Percentiles rank a stretch among this genome's conserved stretches.
Evolutionary conservation across 768 basidiomycete genomes (phyloP).

Genomic region (Kwoniella mangroviensis): DNA sequence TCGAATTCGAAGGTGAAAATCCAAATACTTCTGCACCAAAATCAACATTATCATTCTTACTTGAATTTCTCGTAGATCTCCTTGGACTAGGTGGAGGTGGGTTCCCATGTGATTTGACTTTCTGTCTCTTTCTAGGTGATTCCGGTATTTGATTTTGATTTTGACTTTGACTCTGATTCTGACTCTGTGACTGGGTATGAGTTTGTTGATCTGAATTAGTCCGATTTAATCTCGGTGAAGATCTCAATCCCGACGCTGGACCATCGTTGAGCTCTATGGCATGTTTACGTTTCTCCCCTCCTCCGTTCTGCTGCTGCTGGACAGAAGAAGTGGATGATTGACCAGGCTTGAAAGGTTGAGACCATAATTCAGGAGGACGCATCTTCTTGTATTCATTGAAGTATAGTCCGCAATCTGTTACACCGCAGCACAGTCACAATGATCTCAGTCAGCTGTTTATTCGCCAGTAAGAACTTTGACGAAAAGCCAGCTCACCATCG

Average conservation of each 20-base stretch:
- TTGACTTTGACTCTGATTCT: neutral
- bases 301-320: neutral
- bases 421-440: neutral
- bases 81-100: constrained; percentile 31
- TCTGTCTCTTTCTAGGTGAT: constrained; percentile 32
- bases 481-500: constrained; percentile 45
- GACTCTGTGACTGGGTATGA: neutral
- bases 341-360: constrained; percentile 11
- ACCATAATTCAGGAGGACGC: constrained; percentile 49
- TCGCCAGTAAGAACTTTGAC: neutral
- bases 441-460: constrained; percentile 2
- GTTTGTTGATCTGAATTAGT: constrained; percentile 16
- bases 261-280: constrained; percentile 19
- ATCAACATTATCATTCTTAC: constrained; percentile 18
- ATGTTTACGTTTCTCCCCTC: constrained; percentile 19
- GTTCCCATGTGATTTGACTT: constrained; percentile 10
- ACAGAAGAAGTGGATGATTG: neutral
- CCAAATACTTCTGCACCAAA: constrained; percentile 26
- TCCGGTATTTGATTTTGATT: constrained; percentile 10
- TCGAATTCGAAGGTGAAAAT: constrained; percentile 26
- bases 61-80: constrained; percentile 26
- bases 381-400: constrained; percentile 51
- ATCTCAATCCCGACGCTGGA: constrained; percentile 29
- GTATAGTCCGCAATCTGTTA: constrained; percentile 46
- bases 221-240: constrained; percentile 30